Conservation (phyloP, 202 grass and related monocot genomes). For the Panicum virgatum region DNA sequence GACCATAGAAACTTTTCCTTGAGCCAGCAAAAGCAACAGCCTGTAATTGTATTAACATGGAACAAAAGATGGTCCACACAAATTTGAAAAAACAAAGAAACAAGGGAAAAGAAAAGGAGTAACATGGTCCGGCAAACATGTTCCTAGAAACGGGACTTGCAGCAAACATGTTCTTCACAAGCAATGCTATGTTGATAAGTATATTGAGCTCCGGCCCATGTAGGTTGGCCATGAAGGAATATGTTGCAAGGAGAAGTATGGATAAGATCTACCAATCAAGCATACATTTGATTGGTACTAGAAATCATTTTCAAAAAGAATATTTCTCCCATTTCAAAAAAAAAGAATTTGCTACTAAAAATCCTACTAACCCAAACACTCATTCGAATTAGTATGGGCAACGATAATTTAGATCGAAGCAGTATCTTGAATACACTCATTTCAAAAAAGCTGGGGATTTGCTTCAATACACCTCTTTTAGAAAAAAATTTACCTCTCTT, state of each 20-base stretch:
- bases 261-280: constrained; percentile 56
- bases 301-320: too few relatives aligned
- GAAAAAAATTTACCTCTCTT: not conserved
- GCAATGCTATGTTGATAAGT: constrained; percentile 53
- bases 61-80: not conserved
- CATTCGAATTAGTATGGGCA: not conserved
- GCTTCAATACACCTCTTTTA: not conserved
- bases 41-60: not conserved
- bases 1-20: not conserved
- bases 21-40: not conserved
- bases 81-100: too few relatives aligned
- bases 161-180: constrained; percentile 61
- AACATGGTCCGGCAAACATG: not conserved
- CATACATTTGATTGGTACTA: not conserved
- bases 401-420: not conserved
- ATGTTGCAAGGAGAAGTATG: constrained; percentile 58
- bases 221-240: constrained; percentile 62
- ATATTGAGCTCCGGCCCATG: constrained; percentile 51
- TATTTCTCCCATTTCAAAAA: too few relatives aligned
- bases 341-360: too few relatives aligned
- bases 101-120: too few relatives aligned
- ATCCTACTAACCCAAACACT: not conserved
- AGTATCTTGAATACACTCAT: not conserved
- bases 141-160: constrained; percentile 34
- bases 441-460: not conserved